These are phyloP conservation scores for Tolypocladium pustulatum DNA, from an alignment of 2,329 filamentous ascomycete species.

Conservation along the genomic window DNA sequence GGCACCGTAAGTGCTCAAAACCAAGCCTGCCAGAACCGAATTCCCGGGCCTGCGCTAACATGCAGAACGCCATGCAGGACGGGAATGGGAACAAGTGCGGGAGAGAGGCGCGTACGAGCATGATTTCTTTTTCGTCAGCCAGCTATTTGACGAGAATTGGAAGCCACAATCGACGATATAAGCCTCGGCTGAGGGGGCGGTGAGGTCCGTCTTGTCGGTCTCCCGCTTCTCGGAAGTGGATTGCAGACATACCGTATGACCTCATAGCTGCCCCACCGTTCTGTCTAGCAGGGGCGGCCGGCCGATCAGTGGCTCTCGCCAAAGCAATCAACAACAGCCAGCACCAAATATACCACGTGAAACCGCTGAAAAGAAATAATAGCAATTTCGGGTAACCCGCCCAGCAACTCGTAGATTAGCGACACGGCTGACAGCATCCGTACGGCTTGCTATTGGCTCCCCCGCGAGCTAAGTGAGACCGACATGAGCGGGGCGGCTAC, in stretches of 20 bases:
- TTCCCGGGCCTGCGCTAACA: conserved; percentile 16
- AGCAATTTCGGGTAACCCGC: too few relatives aligned
- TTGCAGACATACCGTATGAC: background rate
- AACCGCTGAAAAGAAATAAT: too few relatives aligned
- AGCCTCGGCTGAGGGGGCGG: conserved; percentile 3
- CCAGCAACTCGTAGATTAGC: too few relatives aligned
- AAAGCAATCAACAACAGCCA: too few relatives aligned
- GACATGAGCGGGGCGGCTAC: too few relatives aligned
- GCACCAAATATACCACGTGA: too few relatives aligned
- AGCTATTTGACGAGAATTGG: conserved; percentile 49
- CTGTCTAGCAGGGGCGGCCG: too few relatives aligned
- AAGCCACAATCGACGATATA: conserved; percentile 20
- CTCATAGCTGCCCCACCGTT: too few relatives aligned
- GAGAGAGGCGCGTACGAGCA: conserved; percentile 36
- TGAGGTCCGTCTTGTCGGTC: conserved; percentile 1
- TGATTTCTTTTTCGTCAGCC: conserved; percentile 49
- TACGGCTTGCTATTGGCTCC: too few relatives aligned
- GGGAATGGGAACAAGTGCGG: conserved; percentile 35
- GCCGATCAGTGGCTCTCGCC: too few relatives aligned
- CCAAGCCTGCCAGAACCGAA: conserved; percentile 5
- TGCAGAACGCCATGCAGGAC: conserved; percentile 12
- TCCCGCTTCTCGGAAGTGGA: background rate
- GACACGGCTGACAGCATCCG: too few relatives aligned
- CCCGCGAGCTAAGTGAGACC: too few relatives aligned
- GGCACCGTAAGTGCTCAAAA: conserved; percentile 32